Base-by-base conservation (phyloP, 2,329 filamentous ascomycete species). In the Dendryphion nanum region DNA sequence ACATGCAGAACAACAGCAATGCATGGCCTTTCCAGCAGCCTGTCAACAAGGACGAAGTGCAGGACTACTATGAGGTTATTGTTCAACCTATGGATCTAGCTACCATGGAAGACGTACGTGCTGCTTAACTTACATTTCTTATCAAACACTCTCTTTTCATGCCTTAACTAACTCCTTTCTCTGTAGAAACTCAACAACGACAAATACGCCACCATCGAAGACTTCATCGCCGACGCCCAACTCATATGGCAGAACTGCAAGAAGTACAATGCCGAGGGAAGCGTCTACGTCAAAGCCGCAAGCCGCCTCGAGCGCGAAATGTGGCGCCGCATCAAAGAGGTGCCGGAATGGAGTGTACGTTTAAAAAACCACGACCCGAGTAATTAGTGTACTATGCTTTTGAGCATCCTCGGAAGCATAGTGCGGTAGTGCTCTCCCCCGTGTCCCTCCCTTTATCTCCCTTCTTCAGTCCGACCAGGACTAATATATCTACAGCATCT, bases 31-130 rank as follows among this genome's bases (percentile, higher is more conserved):
- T 98, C 73, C 78, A 93, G 20, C 81, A 89, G 18, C 91, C 93
- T 1, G 93, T 98, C 50, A 96, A 94, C 63, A 83, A 85, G 50
- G 93, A 98, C 56, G 93, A 97, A 51, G 93, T 98, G 0, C 83
- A 89, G n/a, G 93, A 98, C 65, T 98, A 98, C 70, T 97, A 97
- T 72, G 89, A 95, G 42, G 90, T 97, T 44, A 98, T 98, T 73
- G 90, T 90, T 61, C 86, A 95, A 64, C 93, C 93, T 23, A 98
- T 98, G 93, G 93, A 96, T 61, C 75, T 96, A 33, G 84, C 81
- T 33, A 96, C 90, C 15, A 97, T 98, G 91, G 93, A 97, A 67
- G 82, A 81, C 16, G 29, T 30, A 30, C 12, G 29, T 30, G 15
- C 4, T 8, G n/a, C n/a, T n/a, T n/a, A n/a, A n/a, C n/a, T n/a